Percentiles rank a stretch among this genome's conserved stretches.
Evolutionary conservation across 768 basidiomycete genomes (phyloP).

Genomic region (Cubamyces lactineus): DNA sequence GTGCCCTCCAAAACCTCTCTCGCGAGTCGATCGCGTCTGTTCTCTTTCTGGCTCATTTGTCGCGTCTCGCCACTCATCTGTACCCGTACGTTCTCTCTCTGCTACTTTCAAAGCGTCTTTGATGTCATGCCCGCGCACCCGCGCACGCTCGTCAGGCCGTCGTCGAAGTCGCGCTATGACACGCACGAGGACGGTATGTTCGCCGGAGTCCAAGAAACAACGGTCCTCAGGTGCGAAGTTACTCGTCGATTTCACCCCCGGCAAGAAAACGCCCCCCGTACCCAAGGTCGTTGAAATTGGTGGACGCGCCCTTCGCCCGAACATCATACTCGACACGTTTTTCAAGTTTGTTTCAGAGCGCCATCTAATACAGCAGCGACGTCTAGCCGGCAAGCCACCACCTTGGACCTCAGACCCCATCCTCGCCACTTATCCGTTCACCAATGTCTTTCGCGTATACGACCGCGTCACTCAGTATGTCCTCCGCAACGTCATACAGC

Average conservation of each 20-base stretch:
- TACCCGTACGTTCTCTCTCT: background rate
- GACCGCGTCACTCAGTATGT: slow-evolving; percentile 75
- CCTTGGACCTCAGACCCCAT: slow-evolving; percentile 70
- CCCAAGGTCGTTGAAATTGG: slow-evolving; percentile 28
- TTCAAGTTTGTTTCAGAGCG: slow-evolving; percentile 38
- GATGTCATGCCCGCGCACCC: background rate
- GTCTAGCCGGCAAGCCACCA: slow-evolving; percentile 32
- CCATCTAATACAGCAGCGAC: slow-evolving; percentile 34
- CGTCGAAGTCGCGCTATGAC: slow-evolving; percentile 2
- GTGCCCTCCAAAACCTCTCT: background rate
- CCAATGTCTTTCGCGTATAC: slow-evolving; percentile 75
- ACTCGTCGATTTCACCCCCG: slow-evolving; percentile 1
- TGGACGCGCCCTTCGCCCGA: slow-evolving; percentile 29
- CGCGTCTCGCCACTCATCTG: background rate
- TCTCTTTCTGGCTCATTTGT: background rate
- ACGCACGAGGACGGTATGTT: background rate
- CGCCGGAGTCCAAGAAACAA: background rate
- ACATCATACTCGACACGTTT: slow-evolving; percentile 34
- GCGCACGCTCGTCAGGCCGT: background rate
- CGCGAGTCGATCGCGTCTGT: background rate
- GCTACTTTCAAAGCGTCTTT: background rate
- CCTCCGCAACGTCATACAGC: slow-evolving; percentile 67
- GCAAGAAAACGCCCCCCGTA: slow-evolving; percentile 9
- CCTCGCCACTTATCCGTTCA: slow-evolving; percentile 60
- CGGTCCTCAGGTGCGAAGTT: slow-evolving; percentile 7